Conservation (phyloP, 169 alveolate species). For the Toxoplasma gondii region DNA sequence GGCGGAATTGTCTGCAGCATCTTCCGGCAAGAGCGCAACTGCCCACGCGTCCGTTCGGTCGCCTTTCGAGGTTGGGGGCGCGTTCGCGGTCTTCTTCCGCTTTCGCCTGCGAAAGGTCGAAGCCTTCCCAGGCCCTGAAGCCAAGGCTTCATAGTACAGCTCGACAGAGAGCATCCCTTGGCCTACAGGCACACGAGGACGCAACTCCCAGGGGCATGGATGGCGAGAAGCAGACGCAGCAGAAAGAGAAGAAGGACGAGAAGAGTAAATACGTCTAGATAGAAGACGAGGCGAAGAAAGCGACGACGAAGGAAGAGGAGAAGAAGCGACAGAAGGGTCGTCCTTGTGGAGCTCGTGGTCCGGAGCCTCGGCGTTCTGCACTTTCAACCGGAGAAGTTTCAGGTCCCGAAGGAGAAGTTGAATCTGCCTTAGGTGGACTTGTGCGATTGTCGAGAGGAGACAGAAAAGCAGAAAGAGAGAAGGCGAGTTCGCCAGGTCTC, state of each 20-base stretch:
- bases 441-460: background rate
- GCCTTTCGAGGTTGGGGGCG: background rate
- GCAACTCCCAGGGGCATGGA: background rate
- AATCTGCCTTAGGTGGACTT: background rate
- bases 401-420: background rate
- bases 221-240: too few species aligned
- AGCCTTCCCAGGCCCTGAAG: background rate
- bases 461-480: constrained; percentile 29
- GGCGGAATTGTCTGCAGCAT: background rate
- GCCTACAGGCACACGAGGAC: background rate
- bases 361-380: background rate
- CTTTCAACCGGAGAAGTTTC: background rate
- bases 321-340: background rate
- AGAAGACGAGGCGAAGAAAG: background rate
- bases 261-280: too few species aligned
- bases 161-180: background rate
- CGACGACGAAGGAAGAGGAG: background rate
- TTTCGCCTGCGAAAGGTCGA: background rate
- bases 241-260: background rate
- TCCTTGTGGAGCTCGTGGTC: background rate
- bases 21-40: background rate
- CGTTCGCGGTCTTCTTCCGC: background rate
- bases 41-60: background rate
- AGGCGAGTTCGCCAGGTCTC: background rate
- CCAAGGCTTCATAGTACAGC: background rate